These are phyloP conservation scores for Aspergillus kassunensis DNA, from an alignment of 495 filamentous ascomycete genomes.

Conservation along the genomic window DNA sequence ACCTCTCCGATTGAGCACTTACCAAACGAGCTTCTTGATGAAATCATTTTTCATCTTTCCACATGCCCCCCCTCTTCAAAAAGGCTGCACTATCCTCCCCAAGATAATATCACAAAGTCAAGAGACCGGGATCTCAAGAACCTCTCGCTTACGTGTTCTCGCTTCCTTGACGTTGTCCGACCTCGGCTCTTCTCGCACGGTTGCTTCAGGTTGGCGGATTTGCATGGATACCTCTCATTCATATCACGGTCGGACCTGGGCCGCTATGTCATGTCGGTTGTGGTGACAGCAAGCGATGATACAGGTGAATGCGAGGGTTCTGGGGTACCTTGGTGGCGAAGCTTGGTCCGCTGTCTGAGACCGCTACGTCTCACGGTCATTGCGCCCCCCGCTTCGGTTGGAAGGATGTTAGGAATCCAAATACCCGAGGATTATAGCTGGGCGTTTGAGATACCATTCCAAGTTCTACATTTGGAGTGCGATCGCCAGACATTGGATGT, in stretches of 20 bases:
- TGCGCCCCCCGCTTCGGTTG: conserved; percentile 33
- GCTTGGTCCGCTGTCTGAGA: conserved; percentile 25
- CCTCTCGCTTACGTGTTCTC: conserved; percentile 25
- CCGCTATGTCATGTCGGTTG: conserved; percentile 31
- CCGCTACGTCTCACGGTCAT: conserved; percentile 32
- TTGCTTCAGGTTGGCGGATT: conserved; percentile 26
- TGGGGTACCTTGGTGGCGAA: conserved; percentile 32
- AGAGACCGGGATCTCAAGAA: conserved; percentile 29
- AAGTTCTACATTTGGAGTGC: conserved; percentile 29
- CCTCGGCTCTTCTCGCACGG: conserved; percentile 34
- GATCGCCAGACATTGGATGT: conserved; percentile 2
- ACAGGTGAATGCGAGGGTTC: conserved; percentile 5
- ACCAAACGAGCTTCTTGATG: conserved; percentile 41
- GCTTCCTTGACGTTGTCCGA: conserved; percentile 26
- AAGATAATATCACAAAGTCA: conserved; percentile 19
- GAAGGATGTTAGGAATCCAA: conserved; percentile 24
- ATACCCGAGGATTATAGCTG: conserved; percentile 33
- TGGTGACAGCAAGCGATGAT: conserved; percentile 18
- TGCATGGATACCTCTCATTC: conserved; percentile 28
- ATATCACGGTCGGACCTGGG: conserved; percentile 20
- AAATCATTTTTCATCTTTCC: conserved; percentile 31
- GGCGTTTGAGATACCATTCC: conserved; percentile 39
- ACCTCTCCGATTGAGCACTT: conserved; percentile 20
- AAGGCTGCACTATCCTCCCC: conserved; percentile 25
- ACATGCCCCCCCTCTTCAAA: conserved; percentile 26